A percentile compares a stretch with the other conserved stretches of the same genome.
phyloP scores from a whole-genome alignment of 768 basidiomycete species.

The Boletus rex-veris region DNA sequence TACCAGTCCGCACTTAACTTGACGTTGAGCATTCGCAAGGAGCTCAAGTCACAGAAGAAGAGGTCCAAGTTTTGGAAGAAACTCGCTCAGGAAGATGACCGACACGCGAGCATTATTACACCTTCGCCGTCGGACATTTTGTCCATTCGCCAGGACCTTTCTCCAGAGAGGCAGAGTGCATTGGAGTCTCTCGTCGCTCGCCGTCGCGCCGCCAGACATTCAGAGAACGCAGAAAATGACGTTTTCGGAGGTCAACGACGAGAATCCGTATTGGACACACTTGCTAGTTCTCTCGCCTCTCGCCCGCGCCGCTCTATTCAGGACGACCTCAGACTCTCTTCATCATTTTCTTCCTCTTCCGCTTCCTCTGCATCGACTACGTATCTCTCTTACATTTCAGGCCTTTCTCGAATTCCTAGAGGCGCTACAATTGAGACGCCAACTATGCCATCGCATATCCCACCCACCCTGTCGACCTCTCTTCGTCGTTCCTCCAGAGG shows the following conservation, averaged over 20 bases:
- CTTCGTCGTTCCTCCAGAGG: constrained; percentile 22
- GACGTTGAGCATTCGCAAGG: constrained; percentile 42
- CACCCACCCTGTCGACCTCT: constrained; percentile 17
- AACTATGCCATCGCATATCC: constrained; percentile 10
- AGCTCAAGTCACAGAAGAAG: constrained; percentile 43
- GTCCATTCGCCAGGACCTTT: constrained; percentile 24
- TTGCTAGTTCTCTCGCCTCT: constrained; percentile 22
- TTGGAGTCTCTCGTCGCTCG: constrained; percentile 36
- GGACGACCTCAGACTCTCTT: constrained; percentile 9
- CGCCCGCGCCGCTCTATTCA: constrained; percentile 21
- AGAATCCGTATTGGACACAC: constrained; percentile 15
- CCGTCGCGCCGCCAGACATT: constrained; percentile 16
- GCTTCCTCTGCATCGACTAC: constrained; percentile 22
- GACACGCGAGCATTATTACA: constrained; percentile 20
- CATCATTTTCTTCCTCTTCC: constrained; percentile 17
- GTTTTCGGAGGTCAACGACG: constrained; percentile 23
- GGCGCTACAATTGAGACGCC: constrained; percentile 16
- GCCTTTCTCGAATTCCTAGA: constrained; percentile 6
- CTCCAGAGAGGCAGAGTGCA: constrained; percentile 30
- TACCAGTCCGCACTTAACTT: constrained; percentile 46
- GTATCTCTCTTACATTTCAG: constrained; percentile 13
- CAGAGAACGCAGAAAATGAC: constrained; percentile 15
- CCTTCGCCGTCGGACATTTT: constrained; percentile 33
- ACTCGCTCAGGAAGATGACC: constrained; percentile 34
- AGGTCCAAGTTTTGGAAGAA: constrained; percentile 46